Percentiles rank a stretch among this genome's conserved stretches.
Conservation (phyloP, 495 filamentous ascomycete species). For the Geopyxis carbonaria region DNA sequence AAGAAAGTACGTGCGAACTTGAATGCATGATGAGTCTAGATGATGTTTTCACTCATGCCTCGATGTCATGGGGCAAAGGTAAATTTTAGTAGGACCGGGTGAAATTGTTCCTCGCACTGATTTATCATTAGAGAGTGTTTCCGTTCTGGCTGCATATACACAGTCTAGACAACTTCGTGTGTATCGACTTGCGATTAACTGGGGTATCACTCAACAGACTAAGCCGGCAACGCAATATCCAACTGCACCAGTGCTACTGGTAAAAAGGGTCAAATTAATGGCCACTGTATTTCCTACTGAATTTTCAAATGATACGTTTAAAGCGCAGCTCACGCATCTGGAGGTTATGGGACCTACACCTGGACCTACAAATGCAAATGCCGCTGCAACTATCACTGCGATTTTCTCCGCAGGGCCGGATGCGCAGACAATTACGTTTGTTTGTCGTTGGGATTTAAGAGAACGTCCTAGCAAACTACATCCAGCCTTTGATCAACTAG, state of each 20-base stretch:
- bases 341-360: slow-evolving; percentile 22
- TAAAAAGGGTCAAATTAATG: slow-evolving; percentile 21
- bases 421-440: slow-evolving; percentile 15
- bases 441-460: slow-evolving; percentile 20
- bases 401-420: slow-evolving; percentile 16
- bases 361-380: slow-evolving; percentile 2
- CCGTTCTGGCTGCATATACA: slow-evolving; percentile 22
- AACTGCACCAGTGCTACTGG: slow-evolving; percentile 11
- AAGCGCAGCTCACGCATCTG: slow-evolving; percentile 18
- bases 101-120: too few species aligned
- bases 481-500: slow-evolving; percentile 23
- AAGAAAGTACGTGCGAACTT: slow-evolving; percentile 19
- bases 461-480: slow-evolving; percentile 17
- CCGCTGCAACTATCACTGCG: too few species aligned
- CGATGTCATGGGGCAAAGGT: slow-evolving; percentile 24
- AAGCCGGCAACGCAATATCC: slow-evolving; percentile 10
- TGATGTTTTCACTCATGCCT: slow-evolving; percentile 24
- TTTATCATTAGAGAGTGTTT: too few species aligned
- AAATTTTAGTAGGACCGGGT: too few species aligned
- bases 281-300: slow-evolving; percentile 17
- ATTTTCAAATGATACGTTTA: slow-evolving; percentile 13
- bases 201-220: slow-evolving; percentile 10
- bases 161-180: slow-evolving; percentile 22
- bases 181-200: slow-evolving; percentile 22
- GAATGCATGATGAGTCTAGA: slow-evolving; percentile 18